Percentiles rank a stretch among this genome's conserved stretches.
phyloP scores from a whole-genome alignment of 1,284 basidiomycete species.

The Malassezia yamatoensis region DNA sequence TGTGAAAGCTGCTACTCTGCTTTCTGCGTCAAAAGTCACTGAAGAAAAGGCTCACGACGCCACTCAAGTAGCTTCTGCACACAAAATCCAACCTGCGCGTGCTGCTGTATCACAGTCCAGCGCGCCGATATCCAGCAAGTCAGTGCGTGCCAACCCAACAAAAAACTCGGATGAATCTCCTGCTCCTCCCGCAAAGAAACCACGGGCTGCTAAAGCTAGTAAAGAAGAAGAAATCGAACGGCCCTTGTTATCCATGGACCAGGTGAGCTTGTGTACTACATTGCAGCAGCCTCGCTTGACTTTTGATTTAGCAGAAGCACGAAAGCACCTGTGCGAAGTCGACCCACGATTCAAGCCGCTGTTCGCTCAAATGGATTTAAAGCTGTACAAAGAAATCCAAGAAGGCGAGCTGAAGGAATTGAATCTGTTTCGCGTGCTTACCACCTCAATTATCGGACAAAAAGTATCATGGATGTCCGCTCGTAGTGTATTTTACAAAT shows the following conservation, averaged over 20 bases:
- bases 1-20: not conserved
- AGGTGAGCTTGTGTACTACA: constrained; percentile 10
- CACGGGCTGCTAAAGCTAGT: too few relatives aligned
- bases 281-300: constrained; percentile 8
- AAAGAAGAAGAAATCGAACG: not conserved
- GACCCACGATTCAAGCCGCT: constrained; percentile 12
- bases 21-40: not conserved
- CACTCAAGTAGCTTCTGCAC: too few relatives aligned
- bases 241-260: constrained; percentile 7
- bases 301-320: constrained; percentile 8
- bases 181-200: too few relatives aligned
- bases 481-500: constrained; percentile 70
- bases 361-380: constrained; percentile 14
- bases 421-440: constrained; percentile 49
- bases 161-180: too few relatives aligned
- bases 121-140: too few relatives aligned
- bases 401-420: constrained; percentile 51
- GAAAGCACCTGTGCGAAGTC: constrained; percentile 1
- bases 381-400: constrained; percentile 54
- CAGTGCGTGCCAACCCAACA: too few relatives aligned
- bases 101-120: too few relatives aligned
- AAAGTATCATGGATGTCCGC: constrained; percentile 88
- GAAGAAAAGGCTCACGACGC: too few relatives aligned
- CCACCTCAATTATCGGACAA: constrained; percentile 65
- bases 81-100: too few relatives aligned